Conservation (phyloP, 768 basidiomycete species). For the Xerocomellus chrysenteron region DNA sequence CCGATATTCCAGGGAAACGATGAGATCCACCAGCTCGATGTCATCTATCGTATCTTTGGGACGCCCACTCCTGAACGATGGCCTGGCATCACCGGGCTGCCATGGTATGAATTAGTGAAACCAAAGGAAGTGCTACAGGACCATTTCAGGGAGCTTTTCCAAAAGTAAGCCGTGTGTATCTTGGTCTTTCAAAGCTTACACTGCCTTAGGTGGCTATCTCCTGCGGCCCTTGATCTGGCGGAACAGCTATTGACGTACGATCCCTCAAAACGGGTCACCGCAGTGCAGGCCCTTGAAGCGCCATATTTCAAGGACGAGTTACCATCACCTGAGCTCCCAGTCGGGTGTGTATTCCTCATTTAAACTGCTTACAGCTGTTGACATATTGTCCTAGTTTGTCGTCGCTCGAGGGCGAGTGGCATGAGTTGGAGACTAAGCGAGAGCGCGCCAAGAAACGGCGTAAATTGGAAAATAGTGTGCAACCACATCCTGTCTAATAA, state of each 20-base stretch:
- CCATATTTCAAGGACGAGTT: constrained; percentile 84
- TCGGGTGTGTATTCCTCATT: constrained; percentile 56
- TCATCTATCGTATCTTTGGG: constrained; percentile 87
- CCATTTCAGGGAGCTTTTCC: constrained; percentile 81
- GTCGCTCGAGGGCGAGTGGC: constrained; percentile 91
- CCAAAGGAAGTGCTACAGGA: constrained; percentile 74
- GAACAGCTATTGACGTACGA: constrained; percentile 80
- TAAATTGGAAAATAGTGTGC: constrained; percentile 54
- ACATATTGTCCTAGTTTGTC: constrained; percentile 53
- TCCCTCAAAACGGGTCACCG: constrained; percentile 73
- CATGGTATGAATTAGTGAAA: constrained; percentile 99
- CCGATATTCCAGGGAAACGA: constrained; percentile 98
- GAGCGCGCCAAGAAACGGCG: constrained; percentile 82
- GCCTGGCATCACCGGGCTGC: constrained; percentile 78
- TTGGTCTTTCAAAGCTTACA: neutral
- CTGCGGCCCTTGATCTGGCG: constrained; percentile 84
- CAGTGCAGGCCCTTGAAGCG: constrained; percentile 74
- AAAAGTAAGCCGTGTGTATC: constrained; percentile 56
- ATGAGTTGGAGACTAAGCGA: constrained; percentile 93
- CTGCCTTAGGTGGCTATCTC: constrained; percentile 72
- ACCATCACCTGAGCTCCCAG: constrained; percentile 70
- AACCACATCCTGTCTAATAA: constrained; percentile 36
- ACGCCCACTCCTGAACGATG: constrained; percentile 83
- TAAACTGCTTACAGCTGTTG: constrained; percentile 1
- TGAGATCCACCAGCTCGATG: constrained; percentile 95